phyloP scores from a whole-genome alignment of 2,329 filamentous ascomycete genomes.

The Penicillium sp. region DNA sequence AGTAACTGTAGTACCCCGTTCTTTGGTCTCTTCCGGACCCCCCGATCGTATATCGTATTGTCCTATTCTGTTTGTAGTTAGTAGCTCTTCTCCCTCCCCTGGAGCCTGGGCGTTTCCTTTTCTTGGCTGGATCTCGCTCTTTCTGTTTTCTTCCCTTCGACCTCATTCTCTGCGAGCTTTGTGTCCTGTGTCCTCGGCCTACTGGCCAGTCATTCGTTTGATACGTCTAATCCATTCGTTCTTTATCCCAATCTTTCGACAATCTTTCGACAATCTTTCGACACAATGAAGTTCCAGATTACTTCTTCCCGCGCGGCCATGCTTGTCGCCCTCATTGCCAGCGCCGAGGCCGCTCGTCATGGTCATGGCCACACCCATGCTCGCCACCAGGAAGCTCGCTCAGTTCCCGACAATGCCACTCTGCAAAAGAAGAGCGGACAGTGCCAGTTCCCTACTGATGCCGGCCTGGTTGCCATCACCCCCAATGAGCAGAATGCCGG shows the following conservation, averaged over 20 bases:
- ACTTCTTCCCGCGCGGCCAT: constrained; percentile 30
- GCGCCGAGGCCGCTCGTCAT: constrained; percentile 34
- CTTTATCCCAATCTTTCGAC: constrained; percentile 8
- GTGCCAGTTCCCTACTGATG: constrained; percentile 63
- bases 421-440: constrained; percentile 52
- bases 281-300: constrained; percentile 35
- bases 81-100: constrained; percentile 7
- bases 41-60: background rate
- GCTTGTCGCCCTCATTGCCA: constrained; percentile 36
- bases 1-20: no score
- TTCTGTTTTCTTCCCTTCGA: constrained; percentile 13
- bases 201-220: constrained; percentile 19
- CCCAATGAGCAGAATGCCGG: constrained; percentile 62
- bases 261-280: constrained; percentile 7
- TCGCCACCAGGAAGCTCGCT: constrained; percentile 23
- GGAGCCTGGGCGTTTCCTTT: constrained; percentile 11
- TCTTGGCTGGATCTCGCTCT: constrained; percentile 10
- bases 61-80: constrained; percentile 10
- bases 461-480: constrained; percentile 63
- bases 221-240: constrained; percentile 13
- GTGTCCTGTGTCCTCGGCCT: constrained; percentile 24
- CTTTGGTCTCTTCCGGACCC: no score
- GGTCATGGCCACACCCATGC: constrained; percentile 29
- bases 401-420: constrained; percentile 22
- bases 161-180: constrained; percentile 23